Evolutionary conservation across 2,329 filamentous ascomycete genomes (phyloP), one percentile per base, ranked within the genome.

Genomic region (Calonectria hongkongensis): DNA sequence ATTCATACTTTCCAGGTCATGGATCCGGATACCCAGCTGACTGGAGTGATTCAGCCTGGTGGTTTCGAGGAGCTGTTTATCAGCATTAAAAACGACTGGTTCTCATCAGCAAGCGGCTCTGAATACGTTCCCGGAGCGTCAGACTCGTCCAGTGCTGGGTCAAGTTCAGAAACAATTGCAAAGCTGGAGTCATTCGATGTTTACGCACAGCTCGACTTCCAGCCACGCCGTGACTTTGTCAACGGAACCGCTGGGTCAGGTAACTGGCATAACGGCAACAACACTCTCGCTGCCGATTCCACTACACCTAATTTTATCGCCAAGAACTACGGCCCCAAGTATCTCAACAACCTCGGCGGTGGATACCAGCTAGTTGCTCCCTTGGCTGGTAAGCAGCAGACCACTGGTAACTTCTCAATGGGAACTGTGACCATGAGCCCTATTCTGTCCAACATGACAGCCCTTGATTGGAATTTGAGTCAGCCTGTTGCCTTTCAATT

Each of bases 311-410:
- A 50, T 30, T 65, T 50, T 21, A 50, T 65, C 28, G 62, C 62
- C 16, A 65, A 65, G 43, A 50, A 50, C 45, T 65, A 39, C 10
- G 62, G 62, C 3, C 62, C 62, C 21, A 85, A 67, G 25, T 74
- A 77, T 48, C 50, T 78, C 16, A 77, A 65, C 21, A 21, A 33
- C 28, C 21, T 36, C 12, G 62, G 43, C 9, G 62, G 62, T 2
- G 45, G 25, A 7, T 65, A 65, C 21, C 28, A 65, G 33, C 25
- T 65, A 3, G 15, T 78, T 45, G 30, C 58, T 13, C 70, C 47
- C 72, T 0, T 74, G 30, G 54, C 54, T 9, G 54, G 54, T 3
- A 12, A 58, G 54, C 54, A 58, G 54, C 54, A 58, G 12, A 58
- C 54, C 2, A 41, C n/a, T 5, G 54, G 54, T 28, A 58, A 58